Percentiles rank a stretch among this genome's conserved stretches.
Conservation (phyloP, 2,329 filamentous ascomycete species). For the Lachnellula occidentalis region DNA sequence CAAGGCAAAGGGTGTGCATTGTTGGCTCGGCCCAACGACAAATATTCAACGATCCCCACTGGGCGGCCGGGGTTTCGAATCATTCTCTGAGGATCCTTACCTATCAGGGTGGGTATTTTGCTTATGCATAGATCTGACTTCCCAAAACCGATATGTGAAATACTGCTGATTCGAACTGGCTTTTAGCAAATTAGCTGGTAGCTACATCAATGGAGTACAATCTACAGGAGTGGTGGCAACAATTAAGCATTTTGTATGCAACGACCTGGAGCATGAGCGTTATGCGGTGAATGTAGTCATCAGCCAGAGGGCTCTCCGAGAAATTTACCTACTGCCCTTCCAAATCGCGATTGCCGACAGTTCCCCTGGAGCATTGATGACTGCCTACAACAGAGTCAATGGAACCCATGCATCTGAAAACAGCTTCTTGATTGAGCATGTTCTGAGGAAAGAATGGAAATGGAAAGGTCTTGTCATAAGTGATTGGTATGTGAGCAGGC, state of each 20-base stretch:
- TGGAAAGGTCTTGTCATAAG: conserved; percentile 30
- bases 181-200: conserved; percentile 24
- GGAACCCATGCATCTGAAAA: conserved; percentile 27
- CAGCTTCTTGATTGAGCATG: conserved; percentile 21
- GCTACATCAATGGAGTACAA: conserved; percentile 24
- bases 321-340: conserved; percentile 30
- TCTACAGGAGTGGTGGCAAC: background rate
- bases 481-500: conserved; percentile 24
- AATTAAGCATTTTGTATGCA: conserved; percentile 30
- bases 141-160: no score
- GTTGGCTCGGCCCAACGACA: conserved; percentile 29
- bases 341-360: conserved; percentile 28
- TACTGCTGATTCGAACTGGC: no score
- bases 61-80: conserved; percentile 28
- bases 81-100: conserved; percentile 30
- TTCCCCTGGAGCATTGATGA: conserved; percentile 30
- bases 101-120: conserved; percentile 10
- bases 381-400: conserved; percentile 30
- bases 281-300: conserved; percentile 26
- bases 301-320: conserved; percentile 26
- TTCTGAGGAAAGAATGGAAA: conserved; percentile 29
- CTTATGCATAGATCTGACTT: no score
- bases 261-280: conserved; percentile 28
- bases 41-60: conserved; percentile 18
- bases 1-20: conserved; percentile 27